Conservation (phyloP, 768 basidiomycete species). For the Terana coerulea region DNA sequence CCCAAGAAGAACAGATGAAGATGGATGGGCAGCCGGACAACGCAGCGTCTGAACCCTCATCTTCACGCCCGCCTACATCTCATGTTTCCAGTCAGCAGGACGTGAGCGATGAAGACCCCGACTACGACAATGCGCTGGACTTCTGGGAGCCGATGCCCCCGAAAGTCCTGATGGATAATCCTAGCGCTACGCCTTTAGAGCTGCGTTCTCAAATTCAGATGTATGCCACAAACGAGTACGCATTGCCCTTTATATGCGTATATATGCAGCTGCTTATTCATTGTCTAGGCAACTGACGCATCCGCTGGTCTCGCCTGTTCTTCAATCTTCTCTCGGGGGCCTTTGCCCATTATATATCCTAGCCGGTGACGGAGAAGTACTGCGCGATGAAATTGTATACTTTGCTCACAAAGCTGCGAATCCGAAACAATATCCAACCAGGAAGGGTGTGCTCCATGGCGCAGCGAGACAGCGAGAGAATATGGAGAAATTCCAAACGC, state of each 20-base stretch:
- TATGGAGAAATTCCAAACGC: constrained; percentile 42
- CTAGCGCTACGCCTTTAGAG: constrained; percentile 41
- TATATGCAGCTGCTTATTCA: neutral
- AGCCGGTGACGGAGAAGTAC: constrained; percentile 68
- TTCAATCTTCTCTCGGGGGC: constrained; percentile 71
- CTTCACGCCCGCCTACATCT: too few species aligned
- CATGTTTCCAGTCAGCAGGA: neutral
- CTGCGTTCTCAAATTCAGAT: constrained; percentile 68
- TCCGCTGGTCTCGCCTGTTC: constrained; percentile 68
- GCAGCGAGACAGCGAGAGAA: constrained; percentile 49
- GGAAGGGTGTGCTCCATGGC: constrained; percentile 46
- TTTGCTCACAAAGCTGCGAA: constrained; percentile 77
- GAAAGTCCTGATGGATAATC: constrained; percentile 50
- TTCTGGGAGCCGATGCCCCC: constrained; percentile 53
- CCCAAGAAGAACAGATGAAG: constrained; percentile 12
- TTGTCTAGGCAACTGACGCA: constrained; percentile 50
- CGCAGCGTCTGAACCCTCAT: too few species aligned
- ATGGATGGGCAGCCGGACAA: too few species aligned
- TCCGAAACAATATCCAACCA: constrained; percentile 59
- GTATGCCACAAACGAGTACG: constrained; percentile 71
- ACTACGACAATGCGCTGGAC: constrained; percentile 20
- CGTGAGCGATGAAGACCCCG: constrained; percentile 8
- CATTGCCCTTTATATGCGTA: constrained; percentile 8
- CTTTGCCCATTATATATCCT: constrained; percentile 73
- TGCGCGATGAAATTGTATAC: constrained; percentile 77